phyloP scores from a whole-genome alignment of 2,329 filamentous ascomycete genomes.

The Penicillium thymicola region DNA sequence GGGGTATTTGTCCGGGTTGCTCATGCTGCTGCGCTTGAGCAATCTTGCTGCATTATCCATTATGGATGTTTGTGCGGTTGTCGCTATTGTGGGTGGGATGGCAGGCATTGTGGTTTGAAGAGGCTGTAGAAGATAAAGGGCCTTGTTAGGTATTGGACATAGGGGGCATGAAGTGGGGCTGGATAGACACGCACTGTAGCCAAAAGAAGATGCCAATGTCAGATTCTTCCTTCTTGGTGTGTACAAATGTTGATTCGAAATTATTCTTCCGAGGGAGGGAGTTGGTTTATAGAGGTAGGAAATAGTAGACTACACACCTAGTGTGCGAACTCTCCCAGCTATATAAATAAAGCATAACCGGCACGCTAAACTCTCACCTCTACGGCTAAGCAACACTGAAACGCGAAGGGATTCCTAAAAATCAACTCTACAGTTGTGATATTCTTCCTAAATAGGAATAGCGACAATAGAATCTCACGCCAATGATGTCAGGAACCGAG shows the following conservation, averaged over 20 bases:
- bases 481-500: conserved; percentile 25
- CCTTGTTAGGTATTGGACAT: not conserved
- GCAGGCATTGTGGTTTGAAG: not conserved
- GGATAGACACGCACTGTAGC: not conserved
- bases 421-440: conserved; percentile 9
- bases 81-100: not conserved
- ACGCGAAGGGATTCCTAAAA: conserved; percentile 10
- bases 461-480: not conserved
- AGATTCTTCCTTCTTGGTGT: not conserved
- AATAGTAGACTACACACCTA: not conserved
- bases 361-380: not conserved
- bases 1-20: conserved; percentile 11
- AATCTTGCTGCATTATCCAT: conserved; percentile 6
- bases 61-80: not conserved
- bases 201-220: not conserved
- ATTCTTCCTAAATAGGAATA: conserved; percentile 15
- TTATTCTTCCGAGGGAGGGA: not conserved
- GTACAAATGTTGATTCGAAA: not conserved
- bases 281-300: not conserved
- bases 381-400: conserved; percentile 16
- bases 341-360: not conserved
- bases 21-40: conserved; percentile 15
- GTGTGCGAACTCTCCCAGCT: not conserved
- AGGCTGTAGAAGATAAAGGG: not conserved
- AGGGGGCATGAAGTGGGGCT: not conserved